Conservation (phyloP, 495 filamentous ascomycete species). For the Penicillium silybi region DNA sequence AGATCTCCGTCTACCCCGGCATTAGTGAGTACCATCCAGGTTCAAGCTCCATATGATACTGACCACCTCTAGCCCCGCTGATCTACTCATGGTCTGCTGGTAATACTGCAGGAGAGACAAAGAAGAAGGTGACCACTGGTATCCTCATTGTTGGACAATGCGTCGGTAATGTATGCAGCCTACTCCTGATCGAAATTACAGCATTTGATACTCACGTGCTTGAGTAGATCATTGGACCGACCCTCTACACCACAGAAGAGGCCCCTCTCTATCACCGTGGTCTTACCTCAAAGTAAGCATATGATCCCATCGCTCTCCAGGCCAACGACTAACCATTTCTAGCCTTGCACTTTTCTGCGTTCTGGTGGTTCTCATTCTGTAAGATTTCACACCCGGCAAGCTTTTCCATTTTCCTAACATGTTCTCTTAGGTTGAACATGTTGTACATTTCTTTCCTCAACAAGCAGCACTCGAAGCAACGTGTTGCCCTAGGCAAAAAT, state of each 20-base stretch:
- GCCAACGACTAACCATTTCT: slow-evolving; percentile 3
- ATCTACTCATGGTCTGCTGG: slow-evolving; percentile 61
- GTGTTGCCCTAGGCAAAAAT: slow-evolving; percentile 49
- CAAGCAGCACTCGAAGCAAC: slow-evolving; percentile 44
- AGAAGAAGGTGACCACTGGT: slow-evolving; percentile 56
- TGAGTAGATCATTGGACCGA: slow-evolving; percentile 51
- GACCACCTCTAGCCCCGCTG: slow-evolving; percentile 46
- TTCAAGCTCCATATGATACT: slow-evolving; percentile 15
- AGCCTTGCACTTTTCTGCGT: slow-evolving; percentile 53
- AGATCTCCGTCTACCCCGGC: slow-evolving; percentile 54
- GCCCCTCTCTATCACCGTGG: slow-evolving; percentile 52
- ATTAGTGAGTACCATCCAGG: slow-evolving; percentile 36
- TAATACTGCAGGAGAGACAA: slow-evolving; percentile 63
- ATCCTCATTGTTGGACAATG: slow-evolving; percentile 56
- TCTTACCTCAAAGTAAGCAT: slow-evolving; percentile 45
- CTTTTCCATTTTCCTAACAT: not conserved
- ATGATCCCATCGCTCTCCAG: not conserved
- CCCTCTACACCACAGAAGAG: slow-evolving; percentile 55
- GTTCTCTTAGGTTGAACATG: slow-evolving; percentile 30
- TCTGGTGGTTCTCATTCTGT: slow-evolving; percentile 43
- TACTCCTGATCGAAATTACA: not conserved
- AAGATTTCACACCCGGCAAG: slow-evolving; percentile 5
- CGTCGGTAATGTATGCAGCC: slow-evolving; percentile 51
- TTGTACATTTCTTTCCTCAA: slow-evolving; percentile 49
- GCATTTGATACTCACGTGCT: not conserved